Evolutionary conservation across 2,329 filamentous ascomycete genomes (phyloP).

Genomic region (Calonectria crousiana): DNA sequence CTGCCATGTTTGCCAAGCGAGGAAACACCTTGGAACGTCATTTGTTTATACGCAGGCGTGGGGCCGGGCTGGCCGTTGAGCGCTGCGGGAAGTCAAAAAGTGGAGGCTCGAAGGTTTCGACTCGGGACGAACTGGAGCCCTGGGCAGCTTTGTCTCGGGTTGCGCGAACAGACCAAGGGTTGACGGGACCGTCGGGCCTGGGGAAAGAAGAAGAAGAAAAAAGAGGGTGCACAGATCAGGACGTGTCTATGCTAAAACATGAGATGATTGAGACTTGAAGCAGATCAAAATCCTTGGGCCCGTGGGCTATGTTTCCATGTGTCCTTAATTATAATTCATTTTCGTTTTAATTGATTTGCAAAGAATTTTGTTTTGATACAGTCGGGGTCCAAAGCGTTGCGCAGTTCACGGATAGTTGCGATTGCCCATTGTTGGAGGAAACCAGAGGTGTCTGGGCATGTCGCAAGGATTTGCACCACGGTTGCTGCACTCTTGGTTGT

Average conservation of each 20-base stretch:
- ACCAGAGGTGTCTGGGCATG: no score
- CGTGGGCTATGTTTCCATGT: not conserved
- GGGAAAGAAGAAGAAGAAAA: not conserved
- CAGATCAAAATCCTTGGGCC: not conserved
- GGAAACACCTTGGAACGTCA: not conserved
- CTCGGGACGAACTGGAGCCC: not conserved
- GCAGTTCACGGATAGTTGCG: no score
- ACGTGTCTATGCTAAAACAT: slow-evolving; percentile 1
- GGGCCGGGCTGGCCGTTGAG: not conserved
- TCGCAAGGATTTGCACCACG: no score
- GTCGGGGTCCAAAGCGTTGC: not conserved
- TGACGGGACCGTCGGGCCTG: no score
- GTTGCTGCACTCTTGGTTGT: no score
- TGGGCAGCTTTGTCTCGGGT: not conserved
- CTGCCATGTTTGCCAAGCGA: not conserved
- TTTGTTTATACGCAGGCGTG: not conserved
- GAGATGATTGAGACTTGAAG: not conserved
- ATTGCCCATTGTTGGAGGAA: no score
- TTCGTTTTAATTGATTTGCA: not conserved
- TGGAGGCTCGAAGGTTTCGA: not conserved
- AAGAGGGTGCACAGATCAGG: not conserved
- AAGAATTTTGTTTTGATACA: not conserved
- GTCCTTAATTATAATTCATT: not conserved
- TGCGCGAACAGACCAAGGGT: slow-evolving; percentile 1
- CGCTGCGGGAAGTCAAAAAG: not conserved